Evolutionary conservation across 805 yeast species (phyloP).

Genomic region (Scheffersomyces ergatensis): DNA sequence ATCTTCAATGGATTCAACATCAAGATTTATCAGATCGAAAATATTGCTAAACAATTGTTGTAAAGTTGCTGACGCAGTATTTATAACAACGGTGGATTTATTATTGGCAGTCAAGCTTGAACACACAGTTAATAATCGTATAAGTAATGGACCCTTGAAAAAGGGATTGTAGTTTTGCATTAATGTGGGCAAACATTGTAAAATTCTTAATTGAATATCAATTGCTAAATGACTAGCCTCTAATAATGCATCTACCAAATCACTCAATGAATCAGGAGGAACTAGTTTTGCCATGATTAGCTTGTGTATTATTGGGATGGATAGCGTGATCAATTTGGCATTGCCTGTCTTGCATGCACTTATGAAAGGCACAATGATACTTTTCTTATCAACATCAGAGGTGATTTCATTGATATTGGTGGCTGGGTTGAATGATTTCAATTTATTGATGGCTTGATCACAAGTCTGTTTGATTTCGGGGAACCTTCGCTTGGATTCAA

Average conservation of each 20-base stretch:
- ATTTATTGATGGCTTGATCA: conserved; percentile 17
- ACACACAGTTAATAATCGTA: conserved; percentile 64
- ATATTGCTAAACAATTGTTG: conserved; percentile 79
- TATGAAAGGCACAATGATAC: conserved; percentile 54
- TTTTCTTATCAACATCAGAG: background rate
- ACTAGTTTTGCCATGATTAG: conserved; percentile 55
- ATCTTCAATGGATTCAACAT: conserved; percentile 18
- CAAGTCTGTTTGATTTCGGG: conserved; percentile 59
- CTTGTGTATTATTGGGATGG: conserved; percentile 69
- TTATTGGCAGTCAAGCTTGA: conserved; percentile 67
- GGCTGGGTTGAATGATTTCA: conserved; percentile 7
- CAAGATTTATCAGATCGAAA: conserved; percentile 58
- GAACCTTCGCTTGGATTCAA: conserved; percentile 72
- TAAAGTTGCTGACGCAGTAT: conserved; percentile 90
- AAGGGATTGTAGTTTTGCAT: conserved; percentile 59
- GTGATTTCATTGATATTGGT: conserved; percentile 17
- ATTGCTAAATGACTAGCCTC: conserved; percentile 74
- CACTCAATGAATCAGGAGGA: conserved; percentile 49
- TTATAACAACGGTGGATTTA: conserved; percentile 73
- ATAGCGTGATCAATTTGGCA: conserved; percentile 66
- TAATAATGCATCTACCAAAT: conserved; percentile 62
- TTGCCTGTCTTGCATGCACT: conserved; percentile 72
- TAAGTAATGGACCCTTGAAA: conserved; percentile 54
- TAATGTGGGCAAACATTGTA: conserved; percentile 78
- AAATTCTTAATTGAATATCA: conserved; percentile 81